Base-by-base conservation (phyloP, 805 yeast species). In the Yamadazyma scolyti region DNA sequence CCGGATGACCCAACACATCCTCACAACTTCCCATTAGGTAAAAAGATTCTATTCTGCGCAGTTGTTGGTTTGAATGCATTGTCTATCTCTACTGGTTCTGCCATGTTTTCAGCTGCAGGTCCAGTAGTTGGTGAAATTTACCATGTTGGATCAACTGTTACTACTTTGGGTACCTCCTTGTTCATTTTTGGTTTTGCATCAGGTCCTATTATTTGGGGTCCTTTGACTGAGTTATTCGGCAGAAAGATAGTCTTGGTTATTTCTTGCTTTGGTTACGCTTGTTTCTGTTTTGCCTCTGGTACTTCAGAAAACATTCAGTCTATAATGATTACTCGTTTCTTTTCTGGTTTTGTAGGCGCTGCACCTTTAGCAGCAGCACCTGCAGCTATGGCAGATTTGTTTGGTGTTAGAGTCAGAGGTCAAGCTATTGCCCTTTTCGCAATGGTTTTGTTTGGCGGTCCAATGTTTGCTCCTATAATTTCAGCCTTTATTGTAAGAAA, bases 161-260 rank as follows among this genome's bases (percentile, higher is more conserved):
- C 82, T 8, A 73, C 84, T 13, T 65, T 89, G 26, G 82, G 85
- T 33, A 71, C 86, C 6, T 77, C 96, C 4, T 31, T 87, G 15
- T 89, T 75, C 46, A 96, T 89, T 12, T 54, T 86, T 21, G 97
- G 97, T 7, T 89, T 88, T 58, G 96, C 96, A 1, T 71, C 86
- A 1, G 96, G 96, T 10, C 97, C 97, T 3, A 65, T 88, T 28
- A 49, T 85, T 18, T 88, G 90, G 85, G 96, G 53, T 23, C 52
- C 53, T 5, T 31, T 48, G 9, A 40, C 45, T n/a, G 52, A 49
- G 28, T 52, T 58, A n/a, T 42, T 29, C 44, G 51, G 65, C 17
- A 51, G 76, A 17, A 67, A 58, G 40, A 36, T 52, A 5, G 70
- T 73, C 12, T 62, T 70, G 12, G 37, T 71, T 16, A 31, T 58